A percentile compares a stretch with the other conserved stretches of the same genome.
Evolutionary conservation across 352 stramenopile genomes (phyloP).

Genomic region (Pythium guiyangense): DNA sequence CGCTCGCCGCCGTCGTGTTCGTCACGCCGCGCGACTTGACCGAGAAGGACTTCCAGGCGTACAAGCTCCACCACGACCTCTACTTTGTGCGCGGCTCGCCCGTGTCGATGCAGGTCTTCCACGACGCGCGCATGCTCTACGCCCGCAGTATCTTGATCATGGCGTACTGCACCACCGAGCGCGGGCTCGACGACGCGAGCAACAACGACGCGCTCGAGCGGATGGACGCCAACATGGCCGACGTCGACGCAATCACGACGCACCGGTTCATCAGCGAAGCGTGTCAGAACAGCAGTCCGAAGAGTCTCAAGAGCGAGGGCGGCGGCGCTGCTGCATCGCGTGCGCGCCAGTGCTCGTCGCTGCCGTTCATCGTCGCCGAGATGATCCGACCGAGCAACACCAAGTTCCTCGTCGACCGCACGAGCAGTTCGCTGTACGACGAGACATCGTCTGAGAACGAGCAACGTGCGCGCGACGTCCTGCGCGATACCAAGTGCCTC

Average conservation of each 20-base stretch:
- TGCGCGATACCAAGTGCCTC: constrained; percentile 49
- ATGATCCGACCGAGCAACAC: constrained; percentile 73
- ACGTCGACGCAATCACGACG: constrained; percentile 72
- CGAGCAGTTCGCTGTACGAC: constrained; percentile 43
- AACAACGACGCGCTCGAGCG: constrained; percentile 23
- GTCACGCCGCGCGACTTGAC: constrained; percentile 44
- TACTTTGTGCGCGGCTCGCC: constrained; percentile 72
- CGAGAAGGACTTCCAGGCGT: constrained; percentile 42
- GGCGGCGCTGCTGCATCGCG: constrained; percentile 31
- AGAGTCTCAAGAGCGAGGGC: no score
- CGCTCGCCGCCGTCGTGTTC: constrained; percentile 35
- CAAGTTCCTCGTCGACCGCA: constrained; percentile 61
- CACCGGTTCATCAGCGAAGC: constrained; percentile 76
- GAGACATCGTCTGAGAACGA: constrained; percentile 28
- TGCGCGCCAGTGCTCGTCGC: constrained; percentile 13
- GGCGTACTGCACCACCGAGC: constrained; percentile 41
- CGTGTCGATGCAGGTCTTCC: constrained; percentile 53
- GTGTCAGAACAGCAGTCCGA: no score
- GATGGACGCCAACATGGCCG: constrained; percentile 69
- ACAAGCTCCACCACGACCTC: constrained; percentile 38
- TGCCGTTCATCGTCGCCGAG: constrained; percentile 59
- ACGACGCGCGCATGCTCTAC: constrained; percentile 47
- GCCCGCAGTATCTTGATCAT: constrained; percentile 71
- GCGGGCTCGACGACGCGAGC: constrained; percentile 5
- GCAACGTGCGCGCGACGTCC: constrained; percentile 31